These are phyloP conservation scores for Russula griseocarnosa DNA, from an alignment of 768 basidiomycete genomes.

Conservation along the genomic window DNA sequence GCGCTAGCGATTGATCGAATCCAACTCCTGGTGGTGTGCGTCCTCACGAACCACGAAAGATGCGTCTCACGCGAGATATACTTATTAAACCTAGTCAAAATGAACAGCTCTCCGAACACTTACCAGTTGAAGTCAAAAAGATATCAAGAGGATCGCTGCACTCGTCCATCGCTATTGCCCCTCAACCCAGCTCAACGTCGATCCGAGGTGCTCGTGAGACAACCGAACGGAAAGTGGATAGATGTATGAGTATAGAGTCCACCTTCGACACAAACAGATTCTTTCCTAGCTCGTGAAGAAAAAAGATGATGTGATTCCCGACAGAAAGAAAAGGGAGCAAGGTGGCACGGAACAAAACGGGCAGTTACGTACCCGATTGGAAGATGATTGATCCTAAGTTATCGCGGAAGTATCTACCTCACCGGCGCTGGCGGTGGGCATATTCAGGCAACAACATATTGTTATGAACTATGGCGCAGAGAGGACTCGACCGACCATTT, in stretches of 20 bases:
- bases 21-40: slow-evolving; percentile 51
- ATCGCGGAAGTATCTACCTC: slow-evolving; percentile 60
- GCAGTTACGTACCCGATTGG: no score
- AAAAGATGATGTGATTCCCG: no score
- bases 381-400: slow-evolving; percentile 45
- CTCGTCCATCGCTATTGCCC: slow-evolving; percentile 9
- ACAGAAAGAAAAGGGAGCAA: not conserved
- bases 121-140: slow-evolving; percentile 19
- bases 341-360: not conserved
- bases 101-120: slow-evolving; percentile 10
- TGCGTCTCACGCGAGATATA: no score
- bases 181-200: not conserved
- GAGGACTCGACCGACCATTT: no score
- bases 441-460: slow-evolving; percentile 39
- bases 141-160: not conserved
- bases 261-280: slow-evolving; percentile 69
- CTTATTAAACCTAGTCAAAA: no score
- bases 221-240: no score
- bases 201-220: not conserved
- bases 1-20: slow-evolving; percentile 57
- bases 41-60: no score
- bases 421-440: slow-evolving; percentile 66
- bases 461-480: no score
- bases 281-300: slow-evolving; percentile 44
- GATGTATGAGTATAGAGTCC: slow-evolving; percentile 39